A percentile compares a stretch with the other conserved stretches of the same genome.
These are phyloP conservation scores for Aotearoamyces nothofagi DNA, from an alignment of 2,329 filamentous ascomycete genomes.

Conservation along the genomic window DNA sequence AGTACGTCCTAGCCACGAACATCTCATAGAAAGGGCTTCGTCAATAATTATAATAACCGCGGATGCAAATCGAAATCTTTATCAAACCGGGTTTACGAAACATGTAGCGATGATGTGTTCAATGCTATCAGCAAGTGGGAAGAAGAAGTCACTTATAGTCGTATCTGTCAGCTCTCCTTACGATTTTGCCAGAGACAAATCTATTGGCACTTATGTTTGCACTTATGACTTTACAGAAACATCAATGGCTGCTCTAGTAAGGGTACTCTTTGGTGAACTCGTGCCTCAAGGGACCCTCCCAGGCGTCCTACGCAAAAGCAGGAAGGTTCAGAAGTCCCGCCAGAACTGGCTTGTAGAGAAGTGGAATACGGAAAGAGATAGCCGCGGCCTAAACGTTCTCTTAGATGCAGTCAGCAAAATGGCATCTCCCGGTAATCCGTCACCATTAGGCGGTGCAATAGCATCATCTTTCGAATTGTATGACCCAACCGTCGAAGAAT, in stretches of 20 bases:
- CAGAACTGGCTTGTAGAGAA: conserved; percentile 91
- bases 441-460: conserved; percentile 44
- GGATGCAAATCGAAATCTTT: conserved; percentile 85
- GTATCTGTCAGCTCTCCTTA: conserved; percentile 92
- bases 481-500: conserved; percentile 47
- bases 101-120: conserved; percentile 94
- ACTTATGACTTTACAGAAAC: conserved; percentile 95
- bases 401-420: conserved; percentile 55
- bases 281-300: conserved; percentile 43
- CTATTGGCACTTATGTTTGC: conserved; percentile 84
- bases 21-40: conserved; percentile 74
- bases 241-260: conserved; percentile 70
- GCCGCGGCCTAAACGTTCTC: conserved; percentile 57
- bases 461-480: conserved; percentile 60
- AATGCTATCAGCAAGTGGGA: conserved; percentile 58
- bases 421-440: conserved; percentile 49
- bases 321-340: conserved; percentile 75
- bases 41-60: conserved; percentile 75
- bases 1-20: conserved; percentile 83
- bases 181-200: conserved; percentile 86
- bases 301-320: conserved; percentile 71
- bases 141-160: conserved; percentile 81
- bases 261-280: conserved; percentile 68
- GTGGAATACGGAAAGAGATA: conserved; percentile 69
- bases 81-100: conserved; percentile 89